Percentiles rank a stretch among this genome's conserved stretches.
These are phyloP conservation scores for Myrica gale DNA, from an alignment of 306 rosid species.

Conservation along the genomic window DNA sequence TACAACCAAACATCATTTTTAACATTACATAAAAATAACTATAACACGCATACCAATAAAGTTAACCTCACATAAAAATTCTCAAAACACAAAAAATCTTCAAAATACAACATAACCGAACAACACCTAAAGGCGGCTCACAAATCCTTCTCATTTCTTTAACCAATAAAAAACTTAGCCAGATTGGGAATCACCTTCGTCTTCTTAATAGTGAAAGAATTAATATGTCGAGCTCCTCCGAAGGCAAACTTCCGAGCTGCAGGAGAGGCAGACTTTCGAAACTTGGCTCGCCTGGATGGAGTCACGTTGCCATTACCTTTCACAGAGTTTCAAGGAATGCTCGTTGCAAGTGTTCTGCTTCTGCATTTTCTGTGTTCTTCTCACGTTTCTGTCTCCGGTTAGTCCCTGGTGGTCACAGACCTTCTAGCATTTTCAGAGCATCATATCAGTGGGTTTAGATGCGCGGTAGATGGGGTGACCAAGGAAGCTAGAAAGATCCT, in stretches of 20 bases:
- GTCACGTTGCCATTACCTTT: conserved; percentile 41
- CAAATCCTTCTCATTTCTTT: conserved; percentile 21
- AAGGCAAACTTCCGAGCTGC: too few species aligned
- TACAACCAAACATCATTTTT: too few species aligned
- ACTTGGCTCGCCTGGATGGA: conserved; percentile 45
- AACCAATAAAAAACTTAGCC: conserved; percentile 56
- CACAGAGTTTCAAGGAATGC: conserved; percentile 40
- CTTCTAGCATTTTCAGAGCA: too few species aligned
- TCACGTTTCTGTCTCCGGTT: conserved; percentile 44
- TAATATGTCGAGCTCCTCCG: conserved; percentile 39
- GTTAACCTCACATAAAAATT: too few species aligned
- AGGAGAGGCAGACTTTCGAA: conserved; percentile 53
- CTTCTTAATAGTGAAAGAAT: conserved; percentile 57
- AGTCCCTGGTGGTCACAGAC: too few species aligned
- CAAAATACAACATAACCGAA: too few species aligned
- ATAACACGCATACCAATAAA: too few species aligned
- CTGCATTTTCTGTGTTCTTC: conserved; percentile 30
- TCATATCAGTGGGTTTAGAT: too few species aligned
- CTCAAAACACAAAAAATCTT: too few species aligned
- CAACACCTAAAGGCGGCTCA: conserved; percentile 5
- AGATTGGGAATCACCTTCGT: conserved; percentile 64
- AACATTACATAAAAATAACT: too few species aligned
- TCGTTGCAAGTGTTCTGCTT: conserved; percentile 35
- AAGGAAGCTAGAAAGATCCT: too few species aligned
- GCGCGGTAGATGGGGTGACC: too few species aligned